These are phyloP conservation scores for Byssochlamys sp. DNA, from an alignment of 2,329 filamentous ascomycete species.

Conservation along the genomic window DNA sequence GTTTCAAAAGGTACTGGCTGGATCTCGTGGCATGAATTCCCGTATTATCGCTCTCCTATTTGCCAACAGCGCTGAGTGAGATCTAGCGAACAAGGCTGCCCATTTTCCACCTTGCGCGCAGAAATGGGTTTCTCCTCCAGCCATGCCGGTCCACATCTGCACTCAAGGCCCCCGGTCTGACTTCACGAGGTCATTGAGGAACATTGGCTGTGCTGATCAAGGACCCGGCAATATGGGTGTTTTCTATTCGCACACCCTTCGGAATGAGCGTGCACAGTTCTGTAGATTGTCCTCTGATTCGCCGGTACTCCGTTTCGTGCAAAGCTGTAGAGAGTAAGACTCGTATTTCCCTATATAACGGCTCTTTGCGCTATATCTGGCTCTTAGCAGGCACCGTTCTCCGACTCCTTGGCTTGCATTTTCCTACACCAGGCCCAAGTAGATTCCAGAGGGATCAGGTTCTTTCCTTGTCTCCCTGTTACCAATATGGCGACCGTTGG, in stretches of 20 bases:
- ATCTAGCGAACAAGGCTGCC: neutral
- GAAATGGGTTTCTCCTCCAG: neutral
- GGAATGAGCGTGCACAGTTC: neutral
- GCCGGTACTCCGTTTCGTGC: neutral
- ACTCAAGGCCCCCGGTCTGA: neutral
- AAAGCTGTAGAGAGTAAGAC: neutral
- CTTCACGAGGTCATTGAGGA: neutral
- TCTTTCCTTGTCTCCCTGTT: slow-evolving; percentile 1
- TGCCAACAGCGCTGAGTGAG: neutral
- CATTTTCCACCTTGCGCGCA: neutral
- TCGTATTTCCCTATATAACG: neutral
- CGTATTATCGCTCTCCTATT: neutral
- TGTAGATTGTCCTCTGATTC: neutral
- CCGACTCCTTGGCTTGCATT: neutral
- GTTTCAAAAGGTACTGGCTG: neutral
- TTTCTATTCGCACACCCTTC: neutral
- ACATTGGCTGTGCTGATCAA: neutral
- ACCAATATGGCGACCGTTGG: slow-evolving; percentile 12
- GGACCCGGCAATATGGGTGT: neutral
- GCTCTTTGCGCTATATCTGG: neutral
- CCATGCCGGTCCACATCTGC: neutral
- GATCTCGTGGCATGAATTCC: neutral
- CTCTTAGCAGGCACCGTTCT: neutral
- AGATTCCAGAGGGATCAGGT: neutral
- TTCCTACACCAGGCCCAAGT: neutral